Evolutionary conservation across 768 basidiomycete genomes (phyloP), one percentile per base, ranked within the genome.

Genomic region (Suillus clintonianus): DNA sequence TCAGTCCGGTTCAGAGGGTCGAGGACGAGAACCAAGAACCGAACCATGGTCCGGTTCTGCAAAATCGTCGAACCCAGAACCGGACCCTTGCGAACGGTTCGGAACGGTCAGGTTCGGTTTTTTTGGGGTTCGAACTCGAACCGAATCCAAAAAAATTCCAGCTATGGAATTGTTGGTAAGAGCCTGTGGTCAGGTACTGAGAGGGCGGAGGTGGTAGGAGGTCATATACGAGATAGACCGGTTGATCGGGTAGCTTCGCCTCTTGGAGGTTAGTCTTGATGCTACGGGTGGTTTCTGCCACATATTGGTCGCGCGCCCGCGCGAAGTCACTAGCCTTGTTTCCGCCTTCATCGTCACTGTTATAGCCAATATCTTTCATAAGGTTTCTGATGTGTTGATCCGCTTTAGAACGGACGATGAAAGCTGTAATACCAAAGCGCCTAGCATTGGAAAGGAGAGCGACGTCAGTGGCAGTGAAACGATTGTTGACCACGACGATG

Each of bases 381-480:
- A 64, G 4, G 27, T 73, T 73, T 24, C 50, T 55, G 39, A 74
- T 71, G 34, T 76, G 73, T n/a, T 70, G 72, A 59, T 79, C 77
- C 0, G 78, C 71, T 57, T 80, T 77, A 17, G 78, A 79, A 2
- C 77, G 78, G 24, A 78, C 74, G 30, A 75, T 71, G 47, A 68
- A 69, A 15, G 64, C 62, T 14, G 74, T 71, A 56, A 76, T 76
- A 11, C 67, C 62, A 64, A 65, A 71, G 14, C 63, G 67, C 13
- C 50, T 59, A 62, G 68, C 69, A 36, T 69, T 70, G 34, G 64
- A 51, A 32, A 75, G 65, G 50, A 75, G 69, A 11, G 74, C 71
- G 17, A 68, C 61, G 54, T 73, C 74, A 15, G 71, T 73, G 45
- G 55, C 61, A 19, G 69, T 71, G 59, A 75, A 70, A 17, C 74